A percentile compares a stretch with the other conserved stretches of the same genome.
phyloP scores from a whole-genome alignment of 768 basidiomycete genomes.

The Suillus cothurnatus region DNA sequence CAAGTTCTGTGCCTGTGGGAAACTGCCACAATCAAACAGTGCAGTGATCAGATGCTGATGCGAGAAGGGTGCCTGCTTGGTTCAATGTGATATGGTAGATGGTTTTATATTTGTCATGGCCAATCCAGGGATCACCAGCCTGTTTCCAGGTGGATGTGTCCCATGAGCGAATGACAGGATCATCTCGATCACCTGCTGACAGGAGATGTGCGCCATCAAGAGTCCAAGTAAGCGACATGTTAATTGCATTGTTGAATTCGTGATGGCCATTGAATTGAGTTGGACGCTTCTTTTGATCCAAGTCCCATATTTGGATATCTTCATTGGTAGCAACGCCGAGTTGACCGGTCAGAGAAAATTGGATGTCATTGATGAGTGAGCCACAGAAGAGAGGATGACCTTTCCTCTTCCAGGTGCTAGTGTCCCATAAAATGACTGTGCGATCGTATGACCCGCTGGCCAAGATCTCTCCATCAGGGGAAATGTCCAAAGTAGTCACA shows the following conservation, averaged over 20 bases:
- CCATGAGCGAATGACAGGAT: not conserved
- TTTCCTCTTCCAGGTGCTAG: not conserved
- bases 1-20: not conserved
- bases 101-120: not conserved
- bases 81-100: not conserved
- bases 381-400: not conserved
- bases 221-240: not conserved
- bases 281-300: not conserved
- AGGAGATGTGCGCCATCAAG: not conserved
- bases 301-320: not conserved
- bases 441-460: not conserved
- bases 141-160: not conserved
- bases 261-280: not conserved
- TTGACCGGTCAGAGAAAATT: not conserved
- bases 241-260: not conserved
- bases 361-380: not conserved
- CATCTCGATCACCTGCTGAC: not conserved
- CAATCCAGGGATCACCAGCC: not conserved
- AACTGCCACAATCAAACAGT: not conserved
- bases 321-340: not conserved
- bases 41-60: not conserved
- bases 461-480: not conserved
- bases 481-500: not conserved
- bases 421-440: not conserved
- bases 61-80: not conserved